Base-by-base conservation (phyloP, 768 basidiomycete species). In the Floccularia luteovirens region DNA sequence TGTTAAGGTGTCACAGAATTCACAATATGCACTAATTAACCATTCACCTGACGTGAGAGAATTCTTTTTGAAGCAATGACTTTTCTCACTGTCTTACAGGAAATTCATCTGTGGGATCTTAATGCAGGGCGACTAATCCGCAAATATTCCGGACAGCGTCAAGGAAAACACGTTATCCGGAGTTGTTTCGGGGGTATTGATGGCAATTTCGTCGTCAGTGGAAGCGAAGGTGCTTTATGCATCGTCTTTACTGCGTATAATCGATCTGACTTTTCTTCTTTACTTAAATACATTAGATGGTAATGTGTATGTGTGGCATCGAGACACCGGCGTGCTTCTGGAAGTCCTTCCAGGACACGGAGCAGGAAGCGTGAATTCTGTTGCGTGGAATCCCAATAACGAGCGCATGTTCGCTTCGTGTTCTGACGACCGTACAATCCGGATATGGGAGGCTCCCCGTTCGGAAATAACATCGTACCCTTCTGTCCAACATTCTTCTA, bases 231-330 rank as follows among this genome's bases (percentile, higher is more conserved):
- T 90, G 8, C 16, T 43, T 40, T 23, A 12, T 21, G 5, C 16
- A 16, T 10, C 31, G 4, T 30, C 24, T 41, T 23, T 12, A 14
- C 7, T 14, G 32, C 7, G 20, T 19, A 17, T 32, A 12, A 22
- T 23, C n/a, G n/a, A n/a, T n/a, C n/a, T n/a, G n/a, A n/a, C n/a
- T n/a, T n/a, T n/a, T n/a, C 23, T 2, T 25, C 13, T 31, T 39
- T 25, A 35, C 23, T 25, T 39, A 41, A 11, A 17, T 25, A 43
- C 17, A 41, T 42, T 39, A 98, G 96, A 99, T 61, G 79, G 83
- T 31, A 86, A 86, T 46, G 83, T 98, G 32, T 96, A 97, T 63
- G 77, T 97, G 24, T 99, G 94, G 93, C 89, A 97, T 57, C 78
- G 86, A 33, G 84, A 90, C 50, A 83, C 84, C 7, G 86, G 84